Evolutionary conservation across 2,329 filamentous ascomycete species (phyloP).

Genomic region (Penicillium capsulatum): DNA sequence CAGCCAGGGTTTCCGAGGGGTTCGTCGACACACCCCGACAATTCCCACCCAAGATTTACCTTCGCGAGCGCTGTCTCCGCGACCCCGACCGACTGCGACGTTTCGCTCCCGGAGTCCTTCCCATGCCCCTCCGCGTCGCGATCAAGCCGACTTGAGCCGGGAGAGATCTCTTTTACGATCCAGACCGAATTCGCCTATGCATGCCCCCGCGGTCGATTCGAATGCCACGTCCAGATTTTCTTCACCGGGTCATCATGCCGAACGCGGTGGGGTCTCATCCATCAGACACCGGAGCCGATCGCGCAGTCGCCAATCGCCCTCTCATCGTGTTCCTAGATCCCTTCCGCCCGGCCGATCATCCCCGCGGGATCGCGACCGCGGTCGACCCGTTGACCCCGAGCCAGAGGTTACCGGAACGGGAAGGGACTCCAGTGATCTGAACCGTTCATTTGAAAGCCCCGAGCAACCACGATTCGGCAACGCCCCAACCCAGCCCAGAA

Average conservation of each 20-base stretch:
- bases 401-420: neutral
- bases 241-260: conserved; percentile 56
- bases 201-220: conserved; percentile 53
- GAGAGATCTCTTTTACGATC: conserved; percentile 52
- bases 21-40: conserved; percentile 33
- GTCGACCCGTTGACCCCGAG: conserved; percentile 7
- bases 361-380: conserved; percentile 5
- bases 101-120: conserved; percentile 53
- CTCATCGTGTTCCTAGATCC: conserved; percentile 22
- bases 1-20: conserved; percentile 29
- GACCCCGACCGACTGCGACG: conserved; percentile 27
- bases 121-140: conserved; percentile 48
- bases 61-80: conserved; percentile 29
- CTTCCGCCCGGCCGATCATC: conserved; percentile 1
- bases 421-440: neutral
- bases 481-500: conserved; percentile 33
- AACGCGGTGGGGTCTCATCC: conserved; percentile 45
- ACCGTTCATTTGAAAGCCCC: conserved; percentile 2
- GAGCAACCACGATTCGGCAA: conserved; percentile 19
- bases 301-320: conserved; percentile 21
- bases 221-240: conserved; percentile 57
- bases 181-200: conserved; percentile 40
- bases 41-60: conserved; percentile 28
- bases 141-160: conserved; percentile 45
- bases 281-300: conserved; percentile 31